Base-by-base conservation (phyloP, 805 yeast species). In the Maudiozyma saulgeensis region DNA sequence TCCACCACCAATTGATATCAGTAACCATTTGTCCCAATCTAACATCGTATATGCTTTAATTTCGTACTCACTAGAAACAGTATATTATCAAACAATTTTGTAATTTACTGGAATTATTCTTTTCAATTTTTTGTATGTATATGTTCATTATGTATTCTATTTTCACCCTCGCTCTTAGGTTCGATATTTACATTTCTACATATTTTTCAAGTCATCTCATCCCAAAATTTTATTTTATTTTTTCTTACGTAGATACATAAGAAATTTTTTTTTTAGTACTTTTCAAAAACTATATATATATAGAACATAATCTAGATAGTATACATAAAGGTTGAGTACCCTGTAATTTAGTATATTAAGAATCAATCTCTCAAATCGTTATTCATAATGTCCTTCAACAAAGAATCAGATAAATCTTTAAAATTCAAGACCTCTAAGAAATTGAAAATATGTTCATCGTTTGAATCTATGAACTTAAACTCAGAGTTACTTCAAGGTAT, bases 391-490 rank as follows among this genome's bases (percentile, higher is more conserved):
- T 81, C 80, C 7, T 81, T 84, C 56, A 80, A 82, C 59, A 75
- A 76, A 59, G 80, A 78, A 13, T 66, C 73, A 7, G 87, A 84
- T 57, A 67, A 68, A n/a, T 79, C 75, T 46, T 65, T 85, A 38
- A 77, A 79, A 65, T 80, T 86, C 61, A 76, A 77, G 48, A 76
- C 80, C 3, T 74, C 89, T 12, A 82, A 80, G 56, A 77, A 79
- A 44, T 64, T 72, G 16, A 65, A 67, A 44, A 59, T 81, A 11
- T 77, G 77, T 41, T 65, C 79, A 56, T 72, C 85, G 31, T 86
- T 86, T 64, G 93, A 86, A 60, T 85, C 81, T 51, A 81, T 86
- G 81, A 71, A 77, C 65, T 69, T 86, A 58, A 84, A 86, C 67
- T 86, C 82, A 23, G 73, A 73, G 39, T 61, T 79, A 11, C 63